Conservation (phyloP, 176 grass and related monocot genomes). For the Neostapfia colusana region DNA sequence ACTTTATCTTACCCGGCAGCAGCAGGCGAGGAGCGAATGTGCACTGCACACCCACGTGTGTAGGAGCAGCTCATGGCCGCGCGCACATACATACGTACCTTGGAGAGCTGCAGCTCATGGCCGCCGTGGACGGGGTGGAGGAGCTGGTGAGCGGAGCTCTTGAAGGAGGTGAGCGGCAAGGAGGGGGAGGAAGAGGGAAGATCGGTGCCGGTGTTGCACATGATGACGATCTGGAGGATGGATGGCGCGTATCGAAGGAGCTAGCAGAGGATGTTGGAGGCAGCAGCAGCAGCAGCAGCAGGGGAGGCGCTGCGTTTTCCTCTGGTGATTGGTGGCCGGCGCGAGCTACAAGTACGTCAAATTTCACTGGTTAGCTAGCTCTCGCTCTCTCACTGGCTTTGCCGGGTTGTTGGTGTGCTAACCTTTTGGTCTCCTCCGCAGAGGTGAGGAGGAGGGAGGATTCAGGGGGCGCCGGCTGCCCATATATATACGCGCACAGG, state of each 20-base stretch:
- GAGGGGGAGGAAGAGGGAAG: neutral
- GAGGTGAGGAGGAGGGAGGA: constrained; percentile 17
- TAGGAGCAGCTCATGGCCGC: constrained; percentile 8
- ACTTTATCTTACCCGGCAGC: neutral
- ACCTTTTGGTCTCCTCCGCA: constrained; percentile 53
- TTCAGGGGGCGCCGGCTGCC: neutral
- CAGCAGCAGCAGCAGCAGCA: neutral
- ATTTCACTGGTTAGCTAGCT: constrained; percentile 30
- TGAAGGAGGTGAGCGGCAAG: constrained; percentile 23
- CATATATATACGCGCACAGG: constrained; percentile 37
- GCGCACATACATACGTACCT: too few species aligned
- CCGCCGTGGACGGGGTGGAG: constrained; percentile 38
- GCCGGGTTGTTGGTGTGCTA: constrained; percentile 9
- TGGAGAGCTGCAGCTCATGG: too few species aligned
- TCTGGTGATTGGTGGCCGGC: constrained; percentile 30
- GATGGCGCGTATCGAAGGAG: too few species aligned
- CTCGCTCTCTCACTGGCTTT: constrained; percentile 4
- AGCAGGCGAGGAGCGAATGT: neutral
- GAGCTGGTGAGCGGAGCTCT: constrained; percentile 44
- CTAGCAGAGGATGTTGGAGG: neutral
- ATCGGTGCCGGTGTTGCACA: constrained; percentile 47
- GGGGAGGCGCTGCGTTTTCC: constrained; percentile 33
- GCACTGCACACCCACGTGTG: neutral
- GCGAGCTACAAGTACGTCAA: constrained; percentile 50
- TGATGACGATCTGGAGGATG: neutral